phyloP scores from a whole-genome alignment of 2,329 filamentous ascomycete genomes.

The Sclerotinia sclerotiorum region DNA sequence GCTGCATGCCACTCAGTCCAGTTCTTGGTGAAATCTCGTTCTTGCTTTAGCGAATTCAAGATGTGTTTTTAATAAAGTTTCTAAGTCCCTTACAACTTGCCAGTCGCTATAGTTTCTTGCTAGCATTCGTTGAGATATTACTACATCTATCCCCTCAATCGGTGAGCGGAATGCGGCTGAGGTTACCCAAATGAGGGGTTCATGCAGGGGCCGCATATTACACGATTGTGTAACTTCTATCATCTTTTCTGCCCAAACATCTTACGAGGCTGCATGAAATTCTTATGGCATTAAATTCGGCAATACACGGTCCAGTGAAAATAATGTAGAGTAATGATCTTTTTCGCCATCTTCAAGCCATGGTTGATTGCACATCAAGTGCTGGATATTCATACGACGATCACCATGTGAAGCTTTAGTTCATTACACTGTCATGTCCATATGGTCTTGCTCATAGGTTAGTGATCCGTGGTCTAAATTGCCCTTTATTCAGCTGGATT shows the following conservation, averaged over 20 bases:
- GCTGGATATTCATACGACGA: constrained; percentile 16
- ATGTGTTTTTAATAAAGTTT: not conserved
- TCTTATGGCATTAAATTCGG: constrained; percentile 11
- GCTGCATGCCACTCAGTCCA: not conserved
- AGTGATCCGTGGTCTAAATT: not conserved
- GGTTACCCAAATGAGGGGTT: constrained; percentile 13
- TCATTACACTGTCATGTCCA: constrained; percentile 4
- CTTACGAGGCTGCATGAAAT: constrained; percentile 9
- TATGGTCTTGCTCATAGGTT: not conserved
- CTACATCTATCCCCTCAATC: not conserved
- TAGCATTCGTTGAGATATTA: not conserved
- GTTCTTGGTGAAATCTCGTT: not conserved
- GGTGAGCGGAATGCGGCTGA: constrained; percentile 8
- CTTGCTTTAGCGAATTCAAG: no score
- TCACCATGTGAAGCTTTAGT: not conserved
- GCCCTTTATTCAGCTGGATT: constrained; percentile 8
- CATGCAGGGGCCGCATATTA: constrained; percentile 1
- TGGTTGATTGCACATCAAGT: not conserved
- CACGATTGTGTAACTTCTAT: constrained; percentile 3
- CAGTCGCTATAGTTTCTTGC: not conserved
- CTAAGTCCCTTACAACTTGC: no score
- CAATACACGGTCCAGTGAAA: not conserved
- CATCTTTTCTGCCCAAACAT: not conserved
- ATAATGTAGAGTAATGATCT: not conserved
- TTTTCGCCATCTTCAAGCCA: constrained; percentile 20